These are phyloP conservation scores for Stagonosporopsis cucurbitacearum DNA, from an alignment of 2,329 filamentous ascomycete species.

Conservation along the genomic window DNA sequence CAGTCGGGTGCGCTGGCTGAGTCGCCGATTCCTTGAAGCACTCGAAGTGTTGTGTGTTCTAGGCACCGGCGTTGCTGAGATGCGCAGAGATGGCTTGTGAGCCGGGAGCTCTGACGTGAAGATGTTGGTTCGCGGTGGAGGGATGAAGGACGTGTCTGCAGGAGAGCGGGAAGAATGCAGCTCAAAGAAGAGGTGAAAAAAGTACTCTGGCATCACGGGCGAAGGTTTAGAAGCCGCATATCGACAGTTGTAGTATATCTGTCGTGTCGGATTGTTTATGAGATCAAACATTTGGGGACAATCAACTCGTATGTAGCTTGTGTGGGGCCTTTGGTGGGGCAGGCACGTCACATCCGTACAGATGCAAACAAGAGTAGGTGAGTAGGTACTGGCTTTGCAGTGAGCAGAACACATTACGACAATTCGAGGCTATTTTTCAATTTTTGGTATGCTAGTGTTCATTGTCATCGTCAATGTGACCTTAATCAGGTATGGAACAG, in stretches of 20 bases:
- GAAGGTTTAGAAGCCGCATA: slow-evolving; percentile 18
- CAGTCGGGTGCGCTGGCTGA: slow-evolving; percentile 43
- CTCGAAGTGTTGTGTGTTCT: slow-evolving; percentile 27
- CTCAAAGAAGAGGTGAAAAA: slow-evolving; percentile 69
- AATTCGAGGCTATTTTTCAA: neutral
- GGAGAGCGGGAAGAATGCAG: slow-evolving; percentile 55
- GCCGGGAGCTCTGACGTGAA: slow-evolving; percentile 54
- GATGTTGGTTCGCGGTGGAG: slow-evolving; percentile 53
- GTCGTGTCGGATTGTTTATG: neutral
- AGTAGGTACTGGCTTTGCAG: neutral
- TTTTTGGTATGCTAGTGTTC: slow-evolving; percentile 8
- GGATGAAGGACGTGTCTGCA: slow-evolving; percentile 47
- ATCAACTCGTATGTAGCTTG: neutral
- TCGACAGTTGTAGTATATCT: slow-evolving; percentile 5
- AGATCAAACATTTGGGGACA: slow-evolving; percentile 4
- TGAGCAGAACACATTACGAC: neutral
- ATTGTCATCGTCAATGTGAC: slow-evolving; percentile 18
- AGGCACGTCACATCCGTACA: slow-evolving; percentile 7
- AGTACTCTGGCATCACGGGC: slow-evolving; percentile 64
- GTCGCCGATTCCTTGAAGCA: slow-evolving; percentile 35
- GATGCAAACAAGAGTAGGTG: neutral
- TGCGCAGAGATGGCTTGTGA: slow-evolving; percentile 51
- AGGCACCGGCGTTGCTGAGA: slow-evolving; percentile 26
- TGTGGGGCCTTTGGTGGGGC: slow-evolving; percentile 16
- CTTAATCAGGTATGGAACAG: slow-evolving; percentile 15